Conservation (phyloP, 208 protist species). For the Leishmania gerbilli region DNA sequence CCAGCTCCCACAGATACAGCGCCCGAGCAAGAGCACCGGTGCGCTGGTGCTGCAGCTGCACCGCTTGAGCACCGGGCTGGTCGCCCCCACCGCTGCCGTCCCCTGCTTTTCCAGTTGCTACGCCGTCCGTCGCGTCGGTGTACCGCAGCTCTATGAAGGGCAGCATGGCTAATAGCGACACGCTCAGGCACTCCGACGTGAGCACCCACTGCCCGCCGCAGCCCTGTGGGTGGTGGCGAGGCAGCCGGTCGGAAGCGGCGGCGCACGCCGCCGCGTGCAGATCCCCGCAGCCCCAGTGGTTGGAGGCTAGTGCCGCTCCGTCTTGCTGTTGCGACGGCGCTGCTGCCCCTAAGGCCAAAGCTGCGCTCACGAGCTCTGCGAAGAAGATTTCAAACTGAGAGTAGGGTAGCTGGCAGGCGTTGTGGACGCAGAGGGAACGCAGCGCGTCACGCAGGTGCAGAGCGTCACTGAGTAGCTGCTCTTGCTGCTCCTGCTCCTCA, state of each 20-base stretch:
- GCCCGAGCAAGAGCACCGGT: slow-evolving; percentile 27
- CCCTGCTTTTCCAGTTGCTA: background rate
- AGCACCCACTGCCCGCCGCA: slow-evolving; percentile 27
- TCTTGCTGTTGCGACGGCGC: background rate
- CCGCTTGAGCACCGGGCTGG: background rate
- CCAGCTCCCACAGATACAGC: slow-evolving; percentile 26
- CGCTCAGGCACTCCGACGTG: slow-evolving; percentile 35
- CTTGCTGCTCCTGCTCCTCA: slow-evolving; percentile 32
- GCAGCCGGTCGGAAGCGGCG: slow-evolving; percentile 8
- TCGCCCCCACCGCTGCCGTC: background rate
- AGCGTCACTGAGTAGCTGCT: slow-evolving; percentile 45
- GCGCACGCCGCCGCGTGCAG: slow-evolving; percentile 8
- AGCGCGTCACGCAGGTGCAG: slow-evolving; percentile 65
- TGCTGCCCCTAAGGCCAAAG: background rate
- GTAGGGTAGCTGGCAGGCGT: slow-evolving; percentile 31
- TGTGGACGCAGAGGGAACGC: slow-evolving; percentile 52
- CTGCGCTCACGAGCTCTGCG: slow-evolving; percentile 34
- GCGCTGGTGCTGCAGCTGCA: slow-evolving; percentile 26
- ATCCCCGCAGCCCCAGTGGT: slow-evolving; percentile 3
- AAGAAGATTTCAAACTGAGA: slow-evolving; percentile 40
- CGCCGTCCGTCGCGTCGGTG: background rate
- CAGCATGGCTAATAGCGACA: slow-evolving; percentile 29
- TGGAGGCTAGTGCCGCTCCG: background rate
- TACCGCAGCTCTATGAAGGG: slow-evolving; percentile 27
- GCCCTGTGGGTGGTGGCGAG: slow-evolving; percentile 27